These are phyloP conservation scores for Dysphania ambrosioides DNA, from an alignment of 148 eudicot species.

Conservation along the genomic window DNA sequence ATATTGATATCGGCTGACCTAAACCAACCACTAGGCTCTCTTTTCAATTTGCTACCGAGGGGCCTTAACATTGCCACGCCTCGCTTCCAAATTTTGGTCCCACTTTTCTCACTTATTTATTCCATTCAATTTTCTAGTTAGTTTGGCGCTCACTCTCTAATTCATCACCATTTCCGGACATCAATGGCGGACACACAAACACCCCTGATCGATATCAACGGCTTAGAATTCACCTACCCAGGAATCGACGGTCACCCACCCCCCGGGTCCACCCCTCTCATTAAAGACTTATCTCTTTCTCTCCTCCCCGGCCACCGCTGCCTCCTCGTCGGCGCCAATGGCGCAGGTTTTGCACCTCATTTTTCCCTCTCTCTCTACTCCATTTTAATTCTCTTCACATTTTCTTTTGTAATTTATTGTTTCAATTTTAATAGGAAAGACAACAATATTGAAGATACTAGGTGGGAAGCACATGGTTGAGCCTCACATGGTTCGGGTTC, in stretches of 20 bases:
- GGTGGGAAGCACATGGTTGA: slow-evolving; percentile 99
- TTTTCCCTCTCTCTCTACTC: background rate
- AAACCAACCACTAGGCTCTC: background rate
- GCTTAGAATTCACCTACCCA: slow-evolving; percentile 82
- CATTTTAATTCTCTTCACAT: background rate
- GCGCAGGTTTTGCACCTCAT: slow-evolving; percentile 66
- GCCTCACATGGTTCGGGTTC: slow-evolving; percentile 75
- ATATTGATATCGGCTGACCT: too few species aligned
- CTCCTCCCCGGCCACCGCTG: slow-evolving; percentile 67
- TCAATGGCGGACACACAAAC: slow-evolving; percentile 33
- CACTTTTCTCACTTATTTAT: background rate
- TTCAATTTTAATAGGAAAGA: slow-evolving; percentile 67
- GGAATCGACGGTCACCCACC: slow-evolving; percentile 98
- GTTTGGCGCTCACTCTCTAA: slow-evolving; percentile 29
- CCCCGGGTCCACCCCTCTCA: slow-evolving; percentile 81
- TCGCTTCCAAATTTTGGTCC: background rate
- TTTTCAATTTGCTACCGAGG: background rate
- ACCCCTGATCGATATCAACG: slow-evolving; percentile 57
- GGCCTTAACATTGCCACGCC: slow-evolving; percentile 30
- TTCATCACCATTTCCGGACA: background rate
- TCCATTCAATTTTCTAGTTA: background rate
- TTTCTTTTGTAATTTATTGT: background rate
- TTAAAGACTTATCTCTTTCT: slow-evolving; percentile 52
- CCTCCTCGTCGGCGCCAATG: slow-evolving; percentile 94
- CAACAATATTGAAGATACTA: slow-evolving; percentile 83